Evolutionary conservation across 805 yeast species (phyloP).

Genomic region (Schwanniomyces sp.): DNA sequence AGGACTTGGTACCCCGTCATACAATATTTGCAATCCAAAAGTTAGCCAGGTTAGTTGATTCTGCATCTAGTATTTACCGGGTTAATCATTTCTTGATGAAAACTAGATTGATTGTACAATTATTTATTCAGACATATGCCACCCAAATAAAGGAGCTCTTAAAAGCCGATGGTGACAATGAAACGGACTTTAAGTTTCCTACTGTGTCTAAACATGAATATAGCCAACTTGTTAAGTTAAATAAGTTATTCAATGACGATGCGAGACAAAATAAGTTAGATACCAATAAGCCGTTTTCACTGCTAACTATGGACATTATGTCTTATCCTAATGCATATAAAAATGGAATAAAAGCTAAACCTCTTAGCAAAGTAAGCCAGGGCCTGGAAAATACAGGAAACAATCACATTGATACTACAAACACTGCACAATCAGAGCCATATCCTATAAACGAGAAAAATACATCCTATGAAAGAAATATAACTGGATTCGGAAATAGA

Average conservation of each 20-base stretch:
- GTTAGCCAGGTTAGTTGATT: constrained; percentile 23
- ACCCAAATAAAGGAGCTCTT: constrained; percentile 47
- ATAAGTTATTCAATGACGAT: background rate
- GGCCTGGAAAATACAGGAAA: background rate
- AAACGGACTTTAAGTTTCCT: constrained; percentile 20
- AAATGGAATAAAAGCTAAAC: constrained; percentile 10
- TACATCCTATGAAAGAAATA: background rate
- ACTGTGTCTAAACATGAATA: constrained; percentile 13
- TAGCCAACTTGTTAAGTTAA: constrained; percentile 17
- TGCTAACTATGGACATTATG: constrained; percentile 36
- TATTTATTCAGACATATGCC: constrained; percentile 62
- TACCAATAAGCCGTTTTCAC: constrained; percentile 10
- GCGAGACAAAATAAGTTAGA: constrained; percentile 1
- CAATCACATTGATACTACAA: background rate
- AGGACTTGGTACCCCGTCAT: constrained; percentile 47
- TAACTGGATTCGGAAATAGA: background rate
- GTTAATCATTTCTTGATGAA: constrained; percentile 53
- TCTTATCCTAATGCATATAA: constrained; percentile 42
- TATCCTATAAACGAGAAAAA: background rate
- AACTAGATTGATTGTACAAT: constrained; percentile 53
- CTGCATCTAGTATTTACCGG: constrained; percentile 26
- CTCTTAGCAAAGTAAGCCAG: background rate
- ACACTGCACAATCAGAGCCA: background rate
- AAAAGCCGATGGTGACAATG: constrained; percentile 14
- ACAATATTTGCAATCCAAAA: constrained; percentile 37